Evolutionary conservation across 345 rosid genomes (phyloP), one percentile per base, ranked within the genome.

Genomic region (Populus ilicifolia): DNA sequence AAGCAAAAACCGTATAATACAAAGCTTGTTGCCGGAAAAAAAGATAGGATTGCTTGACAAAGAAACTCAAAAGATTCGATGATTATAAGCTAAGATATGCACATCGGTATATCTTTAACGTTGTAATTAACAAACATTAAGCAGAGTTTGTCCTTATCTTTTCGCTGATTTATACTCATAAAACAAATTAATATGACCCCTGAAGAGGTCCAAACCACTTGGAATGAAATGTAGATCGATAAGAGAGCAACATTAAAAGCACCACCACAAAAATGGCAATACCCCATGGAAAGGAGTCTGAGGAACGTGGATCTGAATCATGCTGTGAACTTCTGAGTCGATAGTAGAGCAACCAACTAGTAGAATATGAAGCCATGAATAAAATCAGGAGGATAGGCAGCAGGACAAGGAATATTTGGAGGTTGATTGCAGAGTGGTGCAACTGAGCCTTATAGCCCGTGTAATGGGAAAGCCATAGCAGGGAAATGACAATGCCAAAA

Each of bases 201-300:
- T 83, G 41, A 7, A 80, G 73, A 43, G 84, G 79, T 10, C 86
- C 87, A 75, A 84, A 83, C 90, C 93, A 90, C 69, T 77, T 85
- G 41, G 89, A 84, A 64, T 87, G 89, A 76, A 90, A 85, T 1
- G 87, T 84, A 76, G 90, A 86, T 74, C 83, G 91, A 50, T 86
- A 85, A 73, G 88, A 88, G 46, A 88, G 67, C 84, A 88, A 66
- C 69, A 82, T 77, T 46, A 90, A 48, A 54, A 90, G 78, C 69
- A 90, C 30, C 54, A 69, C 79, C 65, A 88, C 67, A 41, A 87
- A 48, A 50, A 82, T 20, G 30, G 87, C 88, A 54, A 88, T 72
- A 8, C 86, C 86, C 89, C 88, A 88, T 2, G 93, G 88, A 0
- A 71, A 79, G 67, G 81, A 79, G 4, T 85, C 80, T 0, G 68